These are phyloP conservation scores for Sphaerostilbella broomeana DNA, from an alignment of 2,329 filamentous ascomycete genomes.

Conservation along the genomic window DNA sequence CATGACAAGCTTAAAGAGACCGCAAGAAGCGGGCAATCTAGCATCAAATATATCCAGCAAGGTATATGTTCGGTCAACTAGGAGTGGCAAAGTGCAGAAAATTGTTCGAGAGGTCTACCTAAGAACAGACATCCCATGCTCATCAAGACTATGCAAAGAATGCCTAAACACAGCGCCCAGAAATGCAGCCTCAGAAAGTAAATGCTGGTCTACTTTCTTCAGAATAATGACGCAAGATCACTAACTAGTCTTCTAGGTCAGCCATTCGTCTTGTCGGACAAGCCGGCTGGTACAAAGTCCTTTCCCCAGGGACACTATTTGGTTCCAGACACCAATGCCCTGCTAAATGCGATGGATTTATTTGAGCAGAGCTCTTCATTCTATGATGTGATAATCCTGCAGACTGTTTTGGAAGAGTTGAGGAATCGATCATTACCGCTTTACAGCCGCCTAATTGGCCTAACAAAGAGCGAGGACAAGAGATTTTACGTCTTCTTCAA, in stretches of 20 bases:
- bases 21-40: constrained; percentile 43
- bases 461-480: constrained; percentile 95
- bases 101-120: constrained; percentile 96
- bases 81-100: constrained; percentile 96
- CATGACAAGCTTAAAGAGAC: constrained; percentile 62
- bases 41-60: constrained; percentile 85
- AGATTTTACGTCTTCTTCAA: constrained; percentile 99
- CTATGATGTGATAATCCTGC: constrained; percentile 92
- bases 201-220: constrained; percentile 19
- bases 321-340: constrained; percentile 90
- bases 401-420: constrained; percentile 93
- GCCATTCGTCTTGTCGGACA: constrained; percentile 83
- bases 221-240: neutral
- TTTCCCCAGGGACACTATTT: constrained; percentile 90
- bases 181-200: constrained; percentile 73
- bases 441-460: constrained; percentile 83
- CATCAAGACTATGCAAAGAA: constrained; percentile 74
- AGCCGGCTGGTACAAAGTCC: constrained; percentile 72
- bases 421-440: constrained; percentile 88
- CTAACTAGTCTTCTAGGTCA: constrained; percentile 45
- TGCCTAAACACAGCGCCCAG: constrained; percentile 70
- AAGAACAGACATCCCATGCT: constrained; percentile 94
- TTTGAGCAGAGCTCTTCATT: constrained; percentile 90
- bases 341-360: constrained; percentile 92
- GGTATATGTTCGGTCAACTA: constrained; percentile 89